Evolutionary conservation across 1,139 yeast genomes (phyloP).

Genomic region (Groenewaldozyma sp.): DNA sequence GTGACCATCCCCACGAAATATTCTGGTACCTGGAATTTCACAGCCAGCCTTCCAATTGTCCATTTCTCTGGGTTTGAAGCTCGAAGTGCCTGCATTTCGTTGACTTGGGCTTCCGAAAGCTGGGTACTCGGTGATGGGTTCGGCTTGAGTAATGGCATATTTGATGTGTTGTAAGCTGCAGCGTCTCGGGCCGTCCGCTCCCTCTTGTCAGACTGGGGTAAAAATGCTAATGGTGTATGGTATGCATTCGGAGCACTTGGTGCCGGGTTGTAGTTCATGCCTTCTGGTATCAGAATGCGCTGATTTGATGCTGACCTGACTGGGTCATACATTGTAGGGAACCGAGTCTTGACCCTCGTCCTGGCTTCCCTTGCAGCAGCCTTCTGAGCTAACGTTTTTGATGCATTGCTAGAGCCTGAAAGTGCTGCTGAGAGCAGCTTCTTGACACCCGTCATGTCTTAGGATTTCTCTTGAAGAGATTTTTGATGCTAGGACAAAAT

Average conservation of each 20-base stretch:
- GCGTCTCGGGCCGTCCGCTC: constrained; percentile 28
- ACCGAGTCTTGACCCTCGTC: constrained; percentile 15
- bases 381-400: neutral
- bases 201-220: constrained; percentile 59
- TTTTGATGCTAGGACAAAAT: too few relatives aligned
- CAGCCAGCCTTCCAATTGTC: constrained; percentile 61
- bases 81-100: constrained; percentile 56
- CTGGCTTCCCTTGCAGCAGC: neutral
- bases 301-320: constrained; percentile 34
- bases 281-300: constrained; percentile 30
- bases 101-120: constrained; percentile 51
- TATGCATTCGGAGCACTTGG: constrained; percentile 45
- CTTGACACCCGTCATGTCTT: neutral
- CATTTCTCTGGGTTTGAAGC: constrained; percentile 50
- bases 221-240: constrained; percentile 62
- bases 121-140: constrained; percentile 45
- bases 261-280: constrained; percentile 35
- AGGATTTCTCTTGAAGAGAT: too few relatives aligned
- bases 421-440: neutral
- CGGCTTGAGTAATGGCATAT: constrained; percentile 30
- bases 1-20: constrained; percentile 48
- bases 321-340: constrained; percentile 35
- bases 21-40: constrained; percentile 49
- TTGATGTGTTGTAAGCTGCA: constrained; percentile 19
- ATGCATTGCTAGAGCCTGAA: constrained; percentile 3